Percentiles rank a stretch among this genome's conserved stretches.
Evolutionary conservation across 257 asterid species (phyloP).

Genomic region (Solanum corneliomulleri): DNA sequence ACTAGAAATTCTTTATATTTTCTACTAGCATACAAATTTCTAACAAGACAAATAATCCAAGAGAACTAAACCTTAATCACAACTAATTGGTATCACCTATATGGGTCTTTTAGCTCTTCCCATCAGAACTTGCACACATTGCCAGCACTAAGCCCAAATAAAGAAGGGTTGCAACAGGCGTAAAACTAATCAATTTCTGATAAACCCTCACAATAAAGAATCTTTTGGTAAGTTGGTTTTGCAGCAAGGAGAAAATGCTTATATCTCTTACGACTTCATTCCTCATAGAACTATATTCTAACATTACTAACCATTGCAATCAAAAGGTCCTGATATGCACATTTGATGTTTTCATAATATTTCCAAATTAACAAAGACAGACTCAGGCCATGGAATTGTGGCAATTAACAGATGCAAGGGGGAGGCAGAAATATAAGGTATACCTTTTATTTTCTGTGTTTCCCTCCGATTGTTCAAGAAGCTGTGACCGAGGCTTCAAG

Average conservation of each 20-base stretch:
- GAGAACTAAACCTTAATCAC: not conserved
- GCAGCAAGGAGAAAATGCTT: not conserved
- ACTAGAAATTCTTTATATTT: not conserved
- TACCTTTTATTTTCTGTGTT: conserved; percentile 51
- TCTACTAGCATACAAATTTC: not conserved
- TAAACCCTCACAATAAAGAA: not conserved
- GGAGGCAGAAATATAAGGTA: not conserved
- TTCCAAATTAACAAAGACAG: not conserved
- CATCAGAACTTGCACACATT: not conserved
- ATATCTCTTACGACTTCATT: not conserved
- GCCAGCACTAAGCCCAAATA: not conserved
- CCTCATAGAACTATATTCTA: not conserved
- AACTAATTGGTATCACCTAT: not conserved
- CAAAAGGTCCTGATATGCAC: not conserved
- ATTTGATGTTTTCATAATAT: not conserved
- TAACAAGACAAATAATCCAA: not conserved
- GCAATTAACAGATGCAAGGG: not conserved
- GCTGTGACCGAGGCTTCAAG: conserved; percentile 58
- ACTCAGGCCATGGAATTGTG: not conserved
- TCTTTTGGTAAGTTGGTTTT: not conserved
- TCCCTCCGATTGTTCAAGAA: conserved; percentile 39
- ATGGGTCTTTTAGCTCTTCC: not conserved
- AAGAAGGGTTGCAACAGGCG: not conserved
- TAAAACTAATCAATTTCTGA: not conserved
- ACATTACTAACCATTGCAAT: not conserved